Percentiles rank a stretch among this genome's conserved stretches.
Evolutionary conservation across 192 early-diverging fungal species (phyloP).

Genomic region (Entomortierella parvispora): DNA sequence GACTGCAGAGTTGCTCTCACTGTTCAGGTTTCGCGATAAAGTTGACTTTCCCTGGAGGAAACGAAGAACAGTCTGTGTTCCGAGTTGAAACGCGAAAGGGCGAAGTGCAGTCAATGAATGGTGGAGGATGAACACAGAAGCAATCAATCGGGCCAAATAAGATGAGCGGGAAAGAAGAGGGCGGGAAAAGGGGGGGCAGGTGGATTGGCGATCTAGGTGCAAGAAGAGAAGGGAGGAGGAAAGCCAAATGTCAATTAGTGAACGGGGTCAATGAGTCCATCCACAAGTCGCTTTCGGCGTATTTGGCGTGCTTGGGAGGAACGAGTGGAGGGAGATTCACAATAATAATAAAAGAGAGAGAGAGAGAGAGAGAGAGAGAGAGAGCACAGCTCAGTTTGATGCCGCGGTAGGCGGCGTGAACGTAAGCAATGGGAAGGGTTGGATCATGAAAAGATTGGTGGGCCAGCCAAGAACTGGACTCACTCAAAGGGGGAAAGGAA

Average conservation of each 20-base stretch:
- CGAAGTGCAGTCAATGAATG: conserved; percentile 1
- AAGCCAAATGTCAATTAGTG: too few species aligned
- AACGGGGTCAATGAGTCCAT: too few species aligned
- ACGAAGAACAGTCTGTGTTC: not conserved
- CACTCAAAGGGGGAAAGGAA: not conserved
- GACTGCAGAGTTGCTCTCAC: too few species aligned
- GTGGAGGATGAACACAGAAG: not conserved
- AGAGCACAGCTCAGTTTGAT: too few species aligned
- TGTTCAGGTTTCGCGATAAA: not conserved
- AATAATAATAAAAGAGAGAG: not conserved
- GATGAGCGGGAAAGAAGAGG: not conserved
- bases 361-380: too few species aligned
- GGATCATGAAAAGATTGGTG: too few species aligned
- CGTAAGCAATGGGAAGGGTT: too few species aligned
- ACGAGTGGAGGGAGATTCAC: conserved; percentile 4
- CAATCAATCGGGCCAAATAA: not conserved
- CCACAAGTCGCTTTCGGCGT: too few species aligned
- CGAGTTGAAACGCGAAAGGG: conserved; percentile 30
- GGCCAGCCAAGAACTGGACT: too few species aligned
- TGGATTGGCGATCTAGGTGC: conserved; percentile 26
- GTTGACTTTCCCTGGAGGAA: conserved; percentile 4
- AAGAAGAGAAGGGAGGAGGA: not conserved
- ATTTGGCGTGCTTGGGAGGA: too few species aligned
- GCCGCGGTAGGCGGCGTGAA: too few species aligned
- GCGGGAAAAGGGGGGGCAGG: not conserved